Evolutionary conservation across 2,329 filamentous ascomycete genomes (phyloP), one percentile per base, ranked within the genome.

Genomic region (Basipetospora sp.): DNA sequence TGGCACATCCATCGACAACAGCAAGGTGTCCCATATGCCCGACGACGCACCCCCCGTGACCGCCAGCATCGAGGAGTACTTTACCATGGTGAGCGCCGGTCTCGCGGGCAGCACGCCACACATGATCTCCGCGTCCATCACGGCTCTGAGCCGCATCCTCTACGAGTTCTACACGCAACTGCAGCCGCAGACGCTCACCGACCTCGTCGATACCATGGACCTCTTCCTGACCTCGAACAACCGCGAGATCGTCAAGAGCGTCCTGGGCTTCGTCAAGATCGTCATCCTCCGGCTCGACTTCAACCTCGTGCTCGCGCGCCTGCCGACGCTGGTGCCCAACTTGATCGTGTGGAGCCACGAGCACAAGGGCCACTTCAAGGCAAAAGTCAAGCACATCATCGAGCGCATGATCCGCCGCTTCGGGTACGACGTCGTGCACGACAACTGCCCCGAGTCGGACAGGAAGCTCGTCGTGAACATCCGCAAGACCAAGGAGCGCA

Each of bases 71-170:
- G 88, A 96, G 51, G 90, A 96, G 57, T 96, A 86, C 60, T 84
- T 96, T 63, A 94, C 88, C 39, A 98, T 98, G 90, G 82, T 96
- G 20, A 93, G 84, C 47, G 90, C 90, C 34, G 90, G 90, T 60
- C 71, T 98, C 38, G 90, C 88, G 2, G 88, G 87, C 40, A 81
- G 79, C 49, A 88, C 86, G 9, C 87, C 90, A 22, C 88, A 96
- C 62, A 94, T 96, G 86, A 87, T 96, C 44, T 93, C 85, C 5
- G 90, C 90, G 1, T 86, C 84, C n/a, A 87, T 98, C 53, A 96
- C 86, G 1, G 88, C 90, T 11, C 71, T 98, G 27, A 90, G 86
- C 11, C 76, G 90, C n/a, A 77, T 94, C 18, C 71, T 98, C 20
- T 96, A 87, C 58, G 82, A 94, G 53, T 98, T 93, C 65, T 80